phyloP scores from a whole-genome alignment of 2,329 filamentous ascomycete species.

The Acrodontium crateriforme region DNA sequence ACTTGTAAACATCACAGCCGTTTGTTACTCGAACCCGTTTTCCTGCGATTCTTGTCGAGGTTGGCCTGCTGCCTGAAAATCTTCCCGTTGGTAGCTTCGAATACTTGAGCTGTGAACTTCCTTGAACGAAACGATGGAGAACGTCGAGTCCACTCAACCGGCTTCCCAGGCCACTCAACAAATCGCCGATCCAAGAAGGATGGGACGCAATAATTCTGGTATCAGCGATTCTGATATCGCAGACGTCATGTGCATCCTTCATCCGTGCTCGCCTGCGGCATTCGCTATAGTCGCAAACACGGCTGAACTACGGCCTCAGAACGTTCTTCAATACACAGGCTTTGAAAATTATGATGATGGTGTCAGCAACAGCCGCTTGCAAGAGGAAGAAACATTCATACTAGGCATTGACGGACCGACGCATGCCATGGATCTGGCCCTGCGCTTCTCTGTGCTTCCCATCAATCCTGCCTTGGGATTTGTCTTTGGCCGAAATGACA shows the following conservation, averaged over 20 bases:
- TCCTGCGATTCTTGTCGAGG: too few species aligned
- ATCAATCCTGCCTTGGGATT: constrained; percentile 62
- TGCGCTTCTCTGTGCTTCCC: constrained; percentile 62
- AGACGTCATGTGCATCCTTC: constrained; percentile 79
- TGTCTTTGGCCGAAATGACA: constrained; percentile 65
- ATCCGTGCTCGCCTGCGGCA: constrained; percentile 62
- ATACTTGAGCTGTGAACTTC: too few species aligned
- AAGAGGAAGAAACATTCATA: constrained; percentile 20
- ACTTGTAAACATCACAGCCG: too few species aligned
- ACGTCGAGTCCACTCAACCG: constrained; percentile 39
- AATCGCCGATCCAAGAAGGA: constrained; percentile 64
- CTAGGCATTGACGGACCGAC: constrained; percentile 14
- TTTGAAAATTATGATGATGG: constrained; percentile 20
- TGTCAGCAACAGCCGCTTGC: constrained; percentile 14
- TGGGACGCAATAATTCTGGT: constrained; percentile 69
- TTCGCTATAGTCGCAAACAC: constrained; percentile 53
- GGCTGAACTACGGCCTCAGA: constrained; percentile 38
- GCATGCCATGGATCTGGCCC: constrained; percentile 48
- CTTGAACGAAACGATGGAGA: constrained; percentile 11
- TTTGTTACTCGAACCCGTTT: too few species aligned
- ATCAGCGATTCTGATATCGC: constrained; percentile 70
- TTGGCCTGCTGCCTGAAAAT: too few species aligned
- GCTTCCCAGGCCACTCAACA: constrained; percentile 52
- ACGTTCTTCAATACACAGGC: constrained; percentile 41
- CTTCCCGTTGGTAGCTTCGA: too few species aligned